Percentiles rank a stretch among this genome's conserved stretches.
Conservation (phyloP, 1,284 basidiomycete species). For the Marasmius oreades region DNA sequence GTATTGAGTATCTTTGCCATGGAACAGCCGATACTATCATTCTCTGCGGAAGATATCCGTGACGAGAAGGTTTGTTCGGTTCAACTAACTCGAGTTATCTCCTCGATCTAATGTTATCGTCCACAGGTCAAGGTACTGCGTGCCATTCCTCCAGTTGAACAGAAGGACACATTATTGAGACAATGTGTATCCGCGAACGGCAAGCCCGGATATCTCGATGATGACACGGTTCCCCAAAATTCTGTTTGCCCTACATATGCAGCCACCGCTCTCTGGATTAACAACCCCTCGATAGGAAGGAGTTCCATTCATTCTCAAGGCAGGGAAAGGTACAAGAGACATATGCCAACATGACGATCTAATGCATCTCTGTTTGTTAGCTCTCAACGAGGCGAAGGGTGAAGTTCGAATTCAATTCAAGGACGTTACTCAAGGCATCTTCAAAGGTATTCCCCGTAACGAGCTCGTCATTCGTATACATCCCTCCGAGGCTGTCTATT, state of each 20-base stretch:
- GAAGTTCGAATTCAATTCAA: constrained; percentile 97
- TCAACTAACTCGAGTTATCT: constrained; percentile 14
- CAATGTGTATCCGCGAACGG: constrained; percentile 87
- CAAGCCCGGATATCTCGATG: constrained; percentile 96
- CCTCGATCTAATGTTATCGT: constrained; percentile 12
- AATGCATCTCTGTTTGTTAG: constrained; percentile 40
- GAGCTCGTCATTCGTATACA: constrained; percentile 96
- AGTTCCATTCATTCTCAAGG: constrained; percentile 95
- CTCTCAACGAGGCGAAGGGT: constrained; percentile 94
- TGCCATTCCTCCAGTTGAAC: constrained; percentile 79
- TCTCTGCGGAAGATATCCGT: constrained; percentile 92
- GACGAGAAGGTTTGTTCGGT: constrained; percentile 80
- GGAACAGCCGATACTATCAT: constrained; percentile 98
- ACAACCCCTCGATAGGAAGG: constrained; percentile 97
- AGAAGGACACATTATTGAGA: constrained; percentile 80
- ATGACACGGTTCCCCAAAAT: constrained; percentile 88
- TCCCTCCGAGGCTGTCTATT: constrained; percentile 92
- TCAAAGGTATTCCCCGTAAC: constrained; percentile 91
- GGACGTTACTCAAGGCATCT: constrained; percentile 93
- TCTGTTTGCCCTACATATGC: constrained; percentile 94
- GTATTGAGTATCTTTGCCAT: constrained; percentile 91
- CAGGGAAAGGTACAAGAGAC: constrained; percentile 96
- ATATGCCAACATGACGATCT: neutral
- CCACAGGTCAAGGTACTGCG: constrained; percentile 90
- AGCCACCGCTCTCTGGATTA: constrained; percentile 83